These are phyloP conservation scores for Physcomitrium patens DNA, from an alignment of 225 moss, liverwort and hornwort species.

Conservation along the genomic window DNA sequence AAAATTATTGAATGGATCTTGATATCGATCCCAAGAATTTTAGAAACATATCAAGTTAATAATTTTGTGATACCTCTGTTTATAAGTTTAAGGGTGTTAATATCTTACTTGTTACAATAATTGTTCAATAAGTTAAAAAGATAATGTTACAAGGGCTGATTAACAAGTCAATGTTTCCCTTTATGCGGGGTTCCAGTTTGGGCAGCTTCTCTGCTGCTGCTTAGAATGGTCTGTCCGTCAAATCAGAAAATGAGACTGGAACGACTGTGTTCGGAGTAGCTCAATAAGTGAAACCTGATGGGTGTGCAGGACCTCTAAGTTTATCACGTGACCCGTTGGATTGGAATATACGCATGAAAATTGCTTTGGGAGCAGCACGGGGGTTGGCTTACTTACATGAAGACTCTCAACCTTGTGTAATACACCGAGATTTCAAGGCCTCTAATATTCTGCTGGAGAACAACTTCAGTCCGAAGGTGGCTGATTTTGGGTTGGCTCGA, in stretches of 20 bases:
- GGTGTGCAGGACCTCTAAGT: slow-evolving; percentile 77
- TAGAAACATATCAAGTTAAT: too few relatives aligned
- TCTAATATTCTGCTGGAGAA: slow-evolving; percentile 91
- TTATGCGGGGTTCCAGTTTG: background rate
- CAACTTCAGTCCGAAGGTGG: slow-evolving; percentile 91
- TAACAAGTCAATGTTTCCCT: slow-evolving; percentile 13
- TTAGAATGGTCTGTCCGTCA: slow-evolving; percentile 11
- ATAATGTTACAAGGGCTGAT: background rate
- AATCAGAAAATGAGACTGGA: background rate
- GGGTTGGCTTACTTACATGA: slow-evolving; percentile 95
- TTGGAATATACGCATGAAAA: slow-evolving; percentile 94
- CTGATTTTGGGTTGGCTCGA: slow-evolving; percentile 95
- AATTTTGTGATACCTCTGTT: too few relatives aligned
- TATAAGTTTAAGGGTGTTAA: too few relatives aligned
- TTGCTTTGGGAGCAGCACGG: slow-evolving; percentile 92
- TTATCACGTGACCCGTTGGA: slow-evolving; percentile 70
- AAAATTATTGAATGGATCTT: background rate
- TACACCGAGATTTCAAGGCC: slow-evolving; percentile 92
- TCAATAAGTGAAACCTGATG: slow-evolving; percentile 22
- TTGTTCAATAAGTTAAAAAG: too few relatives aligned
- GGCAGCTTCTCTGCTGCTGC: background rate
- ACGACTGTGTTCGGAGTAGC: background rate
- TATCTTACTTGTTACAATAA: too few relatives aligned
- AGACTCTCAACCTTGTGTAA: slow-evolving; percentile 96
- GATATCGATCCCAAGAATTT: too few relatives aligned